These are phyloP conservation scores for Candida gigantensis DNA, from an alignment of 1,139 yeast species.

Conservation along the genomic window DNA sequence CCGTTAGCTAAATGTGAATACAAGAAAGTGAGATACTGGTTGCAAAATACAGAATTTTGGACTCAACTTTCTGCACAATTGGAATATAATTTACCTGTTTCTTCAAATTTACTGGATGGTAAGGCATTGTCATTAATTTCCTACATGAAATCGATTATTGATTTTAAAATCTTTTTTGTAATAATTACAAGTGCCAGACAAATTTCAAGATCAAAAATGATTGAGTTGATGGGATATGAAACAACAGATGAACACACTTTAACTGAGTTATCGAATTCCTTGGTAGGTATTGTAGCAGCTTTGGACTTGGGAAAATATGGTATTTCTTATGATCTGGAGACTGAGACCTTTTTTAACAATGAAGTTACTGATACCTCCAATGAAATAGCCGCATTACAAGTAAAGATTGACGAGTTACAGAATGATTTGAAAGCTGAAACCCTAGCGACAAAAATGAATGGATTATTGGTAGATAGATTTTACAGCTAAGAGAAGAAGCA, in stretches of 20 bases:
- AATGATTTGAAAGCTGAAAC: constrained; percentile 27
- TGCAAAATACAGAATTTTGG: constrained; percentile 14
- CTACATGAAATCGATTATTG: constrained; percentile 27
- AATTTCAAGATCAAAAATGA: constrained; percentile 24
- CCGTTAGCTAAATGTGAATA: constrained; percentile 22
- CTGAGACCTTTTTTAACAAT: constrained; percentile 26
- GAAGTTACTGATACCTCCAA: constrained; percentile 9
- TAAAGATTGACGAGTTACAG: constrained; percentile 23
- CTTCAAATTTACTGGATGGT: constrained; percentile 8
- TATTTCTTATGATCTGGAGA: constrained; percentile 26
- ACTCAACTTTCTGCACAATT: constrained; percentile 16
- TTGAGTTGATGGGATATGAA: constrained; percentile 29
- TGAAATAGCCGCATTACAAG: constrained; percentile 11
- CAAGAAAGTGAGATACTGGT: constrained; percentile 14
- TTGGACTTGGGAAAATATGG: constrained; percentile 32
- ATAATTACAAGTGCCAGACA: constrained; percentile 26
- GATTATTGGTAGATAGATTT: constrained; percentile 27
- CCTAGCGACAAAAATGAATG: constrained; percentile 29
- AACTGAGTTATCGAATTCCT: constrained; percentile 17
- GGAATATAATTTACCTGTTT: constrained; percentile 28
- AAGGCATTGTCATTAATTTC: constrained; percentile 20
- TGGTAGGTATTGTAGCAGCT: constrained; percentile 25
- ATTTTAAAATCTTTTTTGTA: constrained; percentile 30
- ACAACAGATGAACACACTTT: constrained; percentile 12
- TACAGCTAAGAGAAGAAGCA: constrained; percentile 13